These are phyloP conservation scores for Colletotrichum cordylinicola DNA, from an alignment of 2,329 filamentous ascomycete species.

Conservation along the genomic window DNA sequence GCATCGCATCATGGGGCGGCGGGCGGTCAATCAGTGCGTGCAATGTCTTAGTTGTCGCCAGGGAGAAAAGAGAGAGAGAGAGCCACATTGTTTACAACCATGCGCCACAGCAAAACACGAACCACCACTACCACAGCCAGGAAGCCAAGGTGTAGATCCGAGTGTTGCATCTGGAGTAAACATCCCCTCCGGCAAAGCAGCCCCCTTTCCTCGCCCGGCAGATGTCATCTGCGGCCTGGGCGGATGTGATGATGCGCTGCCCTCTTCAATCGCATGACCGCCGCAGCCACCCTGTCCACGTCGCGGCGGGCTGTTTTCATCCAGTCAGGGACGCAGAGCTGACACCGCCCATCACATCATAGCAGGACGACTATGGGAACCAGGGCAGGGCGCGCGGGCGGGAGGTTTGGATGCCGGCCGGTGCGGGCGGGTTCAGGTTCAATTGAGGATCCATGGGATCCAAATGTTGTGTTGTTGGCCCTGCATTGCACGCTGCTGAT, in stretches of 20 bases:
- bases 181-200: not conserved
- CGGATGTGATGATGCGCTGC: not conserved
- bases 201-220: conserved; percentile 2
- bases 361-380: not conserved
- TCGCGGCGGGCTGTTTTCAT: conserved; percentile 14
- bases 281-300: conserved; percentile 17
- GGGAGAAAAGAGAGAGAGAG: not conserved
- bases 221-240: conserved; percentile 11
- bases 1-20: not conserved
- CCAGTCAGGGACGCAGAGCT: conserved; percentile 8
- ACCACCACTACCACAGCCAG: not conserved
- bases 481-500: not conserved
- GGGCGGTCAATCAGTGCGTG: not conserved
- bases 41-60: not conserved
- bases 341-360: conserved; percentile 16
- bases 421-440: not conserved
- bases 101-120: not conserved
- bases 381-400: not conserved
- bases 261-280: conserved; percentile 8
- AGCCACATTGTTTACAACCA: not conserved
- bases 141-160: not conserved
- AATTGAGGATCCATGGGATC: not conserved
- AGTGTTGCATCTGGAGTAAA: not conserved
- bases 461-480: not conserved
- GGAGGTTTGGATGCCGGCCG: not conserved